Conservation (phyloP, 345 rosid genomes). For the Salix arbutifolia region DNA sequence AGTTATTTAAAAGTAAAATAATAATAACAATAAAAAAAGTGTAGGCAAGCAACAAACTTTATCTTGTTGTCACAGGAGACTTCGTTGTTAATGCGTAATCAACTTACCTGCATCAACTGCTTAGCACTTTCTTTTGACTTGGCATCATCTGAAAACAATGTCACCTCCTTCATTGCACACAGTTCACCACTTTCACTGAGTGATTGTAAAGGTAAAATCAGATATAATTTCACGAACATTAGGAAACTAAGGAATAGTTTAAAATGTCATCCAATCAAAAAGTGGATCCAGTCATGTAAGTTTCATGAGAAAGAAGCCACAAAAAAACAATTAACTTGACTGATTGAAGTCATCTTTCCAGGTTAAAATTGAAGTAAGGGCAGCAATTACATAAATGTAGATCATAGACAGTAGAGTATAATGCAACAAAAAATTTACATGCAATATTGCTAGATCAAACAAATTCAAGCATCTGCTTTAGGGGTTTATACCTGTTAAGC, state of each 20-base stretch:
- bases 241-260: not conserved
- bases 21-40: not conserved
- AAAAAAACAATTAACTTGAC: not conserved
- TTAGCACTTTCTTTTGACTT: constrained; percentile 74
- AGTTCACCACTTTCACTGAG: constrained; percentile 74
- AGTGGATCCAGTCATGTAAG: not conserved
- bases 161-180: constrained; percentile 92
- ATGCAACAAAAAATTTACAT: not conserved
- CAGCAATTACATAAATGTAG: not conserved
- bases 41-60: not conserved
- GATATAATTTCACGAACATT: not conserved
- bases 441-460: not conserved
- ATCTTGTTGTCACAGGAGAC: not conserved
- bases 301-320: not conserved
- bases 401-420: not conserved
- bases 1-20: not conserved
- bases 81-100: not conserved
- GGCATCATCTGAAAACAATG: constrained; percentile 70
- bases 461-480: not conserved
- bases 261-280: not conserved
- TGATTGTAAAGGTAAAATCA: constrained; percentile 6
- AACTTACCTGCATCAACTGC: constrained; percentile 59
- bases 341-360: no score
- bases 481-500: constrained; percentile 50
- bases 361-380: not conserved